phyloP scores from a whole-genome alignment of 495 filamentous ascomycete species.

The Daldinia grandis region DNA sequence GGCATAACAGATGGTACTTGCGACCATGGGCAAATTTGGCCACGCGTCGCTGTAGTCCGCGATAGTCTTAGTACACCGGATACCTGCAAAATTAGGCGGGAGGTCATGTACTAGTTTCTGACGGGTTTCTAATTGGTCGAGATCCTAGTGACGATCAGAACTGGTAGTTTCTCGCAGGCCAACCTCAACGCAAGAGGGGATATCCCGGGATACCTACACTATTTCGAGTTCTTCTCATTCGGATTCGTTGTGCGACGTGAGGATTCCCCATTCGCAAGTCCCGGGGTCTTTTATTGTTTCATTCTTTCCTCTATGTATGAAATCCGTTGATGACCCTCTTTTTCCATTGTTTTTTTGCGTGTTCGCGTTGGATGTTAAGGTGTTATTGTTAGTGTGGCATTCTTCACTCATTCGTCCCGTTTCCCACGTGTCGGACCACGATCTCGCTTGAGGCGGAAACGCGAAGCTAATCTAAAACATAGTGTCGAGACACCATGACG shows the following conservation, averaged over 20 bases:
- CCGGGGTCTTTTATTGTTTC: not conserved
- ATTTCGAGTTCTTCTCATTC: not conserved
- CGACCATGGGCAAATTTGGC: not conserved
- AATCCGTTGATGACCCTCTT: not conserved
- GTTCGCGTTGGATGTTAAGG: not conserved
- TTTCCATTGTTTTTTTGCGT: not conserved
- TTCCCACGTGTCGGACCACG: not conserved
- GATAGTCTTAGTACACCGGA: not conserved
- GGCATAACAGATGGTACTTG: slow-evolving; percentile 1
- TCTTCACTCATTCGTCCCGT: not conserved
- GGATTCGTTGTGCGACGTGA: not conserved
- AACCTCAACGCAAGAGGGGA: not conserved
- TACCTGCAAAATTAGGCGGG: not conserved
- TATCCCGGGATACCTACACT: not conserved
- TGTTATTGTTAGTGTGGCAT: not conserved
- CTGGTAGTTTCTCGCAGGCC: not conserved
- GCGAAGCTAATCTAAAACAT: slow-evolving; percentile 5
- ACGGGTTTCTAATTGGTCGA: not conserved
- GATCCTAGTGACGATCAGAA: not conserved
- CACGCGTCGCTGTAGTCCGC: not conserved
- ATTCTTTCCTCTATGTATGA: not conserved
- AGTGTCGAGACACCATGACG: slow-evolving; percentile 27
- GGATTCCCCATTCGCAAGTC: not conserved
- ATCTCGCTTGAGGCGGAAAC: not conserved
- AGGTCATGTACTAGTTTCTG: not conserved